Evolutionary conservation across 305 asterid species (phyloP), one percentile per base, ranked within the genome.

Genomic region (Plantago coronopus): DNA sequence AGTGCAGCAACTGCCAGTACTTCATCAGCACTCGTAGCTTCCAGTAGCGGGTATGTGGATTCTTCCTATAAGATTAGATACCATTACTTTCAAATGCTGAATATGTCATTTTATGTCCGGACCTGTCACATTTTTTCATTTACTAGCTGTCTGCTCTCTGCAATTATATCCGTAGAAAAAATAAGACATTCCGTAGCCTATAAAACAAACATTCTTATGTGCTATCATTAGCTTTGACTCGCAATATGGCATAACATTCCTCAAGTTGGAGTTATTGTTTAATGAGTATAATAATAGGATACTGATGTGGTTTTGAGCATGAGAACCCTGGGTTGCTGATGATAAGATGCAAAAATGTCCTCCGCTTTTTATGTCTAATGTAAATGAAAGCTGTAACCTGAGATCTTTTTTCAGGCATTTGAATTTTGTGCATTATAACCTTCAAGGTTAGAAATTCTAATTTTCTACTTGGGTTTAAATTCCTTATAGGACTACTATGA

Each of bases 21-120:
- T 79, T 72, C 97, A 64, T 76, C 95, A 17, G 59, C 80, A 27
- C 66, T 81, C 70, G 79, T 74, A 62, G 71, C 91, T 70, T 79
- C 88, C 51, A 81, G 85, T 70, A 80, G 89, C 62, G 94, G 97
- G 97, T 93, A 66, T 75, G 96, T 76, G 40, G 8, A 6, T 34
- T 6, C 0, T 6, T 34, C 7, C 40, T 34, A 12, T 34, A n/a
- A n/a, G n/a, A n/a, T n/a, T n/a, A 1, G 40, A 34, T 1, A 34
- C 9, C 40, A 4, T 34, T 34, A 34, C 5, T 7, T 6, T 9
- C 11, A 34, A 7, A 34, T 34, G 34, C 34, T 27, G 34, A 5
- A 27, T 27, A 27, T 27, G 7, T 27, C 34, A 8, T 34, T 34
- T 34, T 34, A 34, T 15, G 42, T n/a, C 34, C 13, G 10, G 48